Evolutionary conservation across 2,329 filamentous ascomycete species (phyloP).

Genomic region (Colletotrichum lupini): DNA sequence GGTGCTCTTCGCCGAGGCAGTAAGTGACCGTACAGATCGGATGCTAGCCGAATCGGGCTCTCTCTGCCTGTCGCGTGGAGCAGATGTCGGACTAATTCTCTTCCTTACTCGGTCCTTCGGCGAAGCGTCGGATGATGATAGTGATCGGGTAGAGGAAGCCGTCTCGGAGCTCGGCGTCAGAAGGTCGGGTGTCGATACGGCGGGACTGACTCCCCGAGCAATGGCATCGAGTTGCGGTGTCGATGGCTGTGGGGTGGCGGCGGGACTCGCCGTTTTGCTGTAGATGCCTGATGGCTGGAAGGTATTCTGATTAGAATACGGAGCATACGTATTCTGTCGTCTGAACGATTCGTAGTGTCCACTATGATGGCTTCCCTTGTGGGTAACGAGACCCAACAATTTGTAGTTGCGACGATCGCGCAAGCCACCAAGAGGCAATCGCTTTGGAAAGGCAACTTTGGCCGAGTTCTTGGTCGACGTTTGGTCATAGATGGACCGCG

Average conservation of each 20-base stretch:
- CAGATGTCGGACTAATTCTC: conserved; percentile 32
- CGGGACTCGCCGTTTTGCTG: conserved; percentile 68
- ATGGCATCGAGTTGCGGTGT: conserved; percentile 57
- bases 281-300: conserved; percentile 82
- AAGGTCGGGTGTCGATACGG: conserved; percentile 60
- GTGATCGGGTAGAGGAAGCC: conserved; percentile 51
- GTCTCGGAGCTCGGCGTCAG: conserved; percentile 50
- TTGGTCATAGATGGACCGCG: conserved; percentile 88
- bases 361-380: conserved; percentile 95
- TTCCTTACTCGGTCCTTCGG: conserved; percentile 34
- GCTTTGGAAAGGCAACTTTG: conserved; percentile 92
- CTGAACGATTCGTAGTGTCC: conserved; percentile 98
- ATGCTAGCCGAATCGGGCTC: conserved; percentile 64
- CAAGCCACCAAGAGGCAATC: conserved; percentile 83
- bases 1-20: conserved; percentile 66
- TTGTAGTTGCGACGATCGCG: conserved; percentile 84
- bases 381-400: conserved; percentile 87
- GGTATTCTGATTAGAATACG: conserved; percentile 84
- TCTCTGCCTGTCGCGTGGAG: conserved; percentile 48
- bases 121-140: conserved; percentile 46
- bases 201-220: conserved; percentile 52
- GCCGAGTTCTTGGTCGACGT: conserved; percentile 93
- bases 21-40: conserved; percentile 67
- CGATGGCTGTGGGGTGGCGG: conserved; percentile 60
- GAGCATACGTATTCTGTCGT: conserved; percentile 78